Evolutionary conservation across 257 asterid species (phyloP), one percentile per base, ranked within the genome.

Genomic region (Plantago major): DNA sequence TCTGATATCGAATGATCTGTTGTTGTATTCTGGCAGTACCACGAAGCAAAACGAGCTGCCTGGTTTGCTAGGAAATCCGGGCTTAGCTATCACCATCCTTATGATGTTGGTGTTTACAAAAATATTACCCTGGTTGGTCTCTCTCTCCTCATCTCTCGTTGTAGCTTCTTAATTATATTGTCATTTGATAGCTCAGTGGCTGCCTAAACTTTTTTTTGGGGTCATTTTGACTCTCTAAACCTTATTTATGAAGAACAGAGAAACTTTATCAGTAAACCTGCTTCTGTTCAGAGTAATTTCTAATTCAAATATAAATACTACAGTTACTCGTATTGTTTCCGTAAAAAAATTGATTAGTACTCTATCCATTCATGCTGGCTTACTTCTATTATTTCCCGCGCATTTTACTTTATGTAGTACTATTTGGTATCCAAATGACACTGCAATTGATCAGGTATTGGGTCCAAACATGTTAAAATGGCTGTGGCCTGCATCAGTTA

Each of bases 11-110:
- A 58, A 72, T 66, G 58, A 56, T 65, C 67, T 67, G 43, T 58
- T 51, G 8, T 46, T 65, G 64, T 58, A 62, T 52, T 72, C 61
- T 67, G 54, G 40, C 83, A 89, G 97, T 80, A 81, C 55, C 78
- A 86, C 8, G 96, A 84, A 73, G 90, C 73, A 49, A 89, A 80
- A 63, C 76, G 96, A 69, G 90, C 96, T 26, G 82, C 84, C 57
- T 92, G 99, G 96, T 69, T 92, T 81, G 96, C 97, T 12, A 80
- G 82, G 74, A 89, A 89, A 84, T 89, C 99, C 50, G 99, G 97
- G 60, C 65, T 66, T 74, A 76, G 67, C 66, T 87, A 87, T 67
- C 91, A 63, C 74, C 99, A 89, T 69, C 85, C 88, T 11, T 93
- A 75, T 55, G 96, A 93, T 40, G 85, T 85, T 69, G 99, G 97